Conservation (phyloP, 768 basidiomycete genomes). For the Dendrothele bispora region DNA sequence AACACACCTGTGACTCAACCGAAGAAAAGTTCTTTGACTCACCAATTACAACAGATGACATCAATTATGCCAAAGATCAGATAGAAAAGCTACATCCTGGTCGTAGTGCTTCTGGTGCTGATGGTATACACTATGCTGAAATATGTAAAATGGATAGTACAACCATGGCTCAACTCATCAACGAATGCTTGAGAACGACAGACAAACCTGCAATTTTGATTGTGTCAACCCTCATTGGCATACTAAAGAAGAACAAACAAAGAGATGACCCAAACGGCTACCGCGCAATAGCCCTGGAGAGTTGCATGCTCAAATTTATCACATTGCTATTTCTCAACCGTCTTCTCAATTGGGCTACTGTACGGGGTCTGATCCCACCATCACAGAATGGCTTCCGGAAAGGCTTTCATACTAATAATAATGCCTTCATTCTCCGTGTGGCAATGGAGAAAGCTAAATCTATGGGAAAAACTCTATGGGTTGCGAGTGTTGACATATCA, state of each 20-base stretch:
- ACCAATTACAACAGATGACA: constrained; percentile 6
- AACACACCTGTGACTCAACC: constrained; percentile 2
- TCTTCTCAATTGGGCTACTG: constrained; percentile 13
- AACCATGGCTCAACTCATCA: constrained; percentile 4
- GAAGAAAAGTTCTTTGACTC: constrained; percentile 11
- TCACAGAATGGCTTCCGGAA: no score
- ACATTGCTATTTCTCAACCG: constrained; percentile 22
- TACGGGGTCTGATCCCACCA: no score
- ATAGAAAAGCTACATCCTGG: constrained; percentile 2
- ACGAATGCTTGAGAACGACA: constrained; percentile 1
- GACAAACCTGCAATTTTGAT: constrained; percentile 10
- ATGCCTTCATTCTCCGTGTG: no score
- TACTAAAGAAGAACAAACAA: constrained; percentile 15
- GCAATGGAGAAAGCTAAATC: no score
- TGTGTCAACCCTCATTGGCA: constrained; percentile 7
- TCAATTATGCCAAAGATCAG: not conserved
- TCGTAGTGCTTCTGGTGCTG: constrained; percentile 4
- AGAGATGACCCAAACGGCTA: constrained; percentile 17
- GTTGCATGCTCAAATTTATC: constrained; percentile 22
- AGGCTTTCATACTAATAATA: no score
- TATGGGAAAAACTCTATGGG: no score
- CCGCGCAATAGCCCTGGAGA: constrained; percentile 22
- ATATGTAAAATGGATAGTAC: constrained; percentile 7
- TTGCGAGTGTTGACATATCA: no score
- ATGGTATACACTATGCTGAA: constrained; percentile 7